Conservation (phyloP, 345 rosid genomes). For the Eucalyptus caleyi region DNA sequence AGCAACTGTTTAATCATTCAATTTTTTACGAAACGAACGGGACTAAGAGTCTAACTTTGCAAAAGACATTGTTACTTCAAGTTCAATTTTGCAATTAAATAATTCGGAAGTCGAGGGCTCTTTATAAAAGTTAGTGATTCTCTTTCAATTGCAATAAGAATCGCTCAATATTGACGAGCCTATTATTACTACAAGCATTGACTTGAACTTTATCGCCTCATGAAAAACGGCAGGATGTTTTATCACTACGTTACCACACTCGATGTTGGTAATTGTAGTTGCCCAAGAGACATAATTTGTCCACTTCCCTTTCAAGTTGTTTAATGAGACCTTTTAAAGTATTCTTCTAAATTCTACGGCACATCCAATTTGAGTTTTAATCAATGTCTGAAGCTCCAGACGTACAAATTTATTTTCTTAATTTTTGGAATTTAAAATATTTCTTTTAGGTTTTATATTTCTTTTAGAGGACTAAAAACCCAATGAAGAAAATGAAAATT, state of each 20-base stretch:
- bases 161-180: not conserved
- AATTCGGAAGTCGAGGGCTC: not conserved
- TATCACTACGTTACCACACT: not conserved
- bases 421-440: too few relatives aligned
- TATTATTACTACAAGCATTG: not conserved
- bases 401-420: too few relatives aligned
- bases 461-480: not conserved
- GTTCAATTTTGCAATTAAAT: not conserved
- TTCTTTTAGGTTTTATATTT: too few relatives aligned
- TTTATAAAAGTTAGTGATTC: not conserved
- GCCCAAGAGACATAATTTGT: not conserved
- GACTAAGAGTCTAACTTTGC: not conserved
- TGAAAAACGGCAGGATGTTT: too few relatives aligned
- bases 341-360: not conserved
- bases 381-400: not conserved
- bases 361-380: not conserved
- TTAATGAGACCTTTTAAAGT: not conserved
- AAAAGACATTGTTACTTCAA: not conserved
- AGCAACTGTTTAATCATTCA: accelerated
- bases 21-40: accelerated
- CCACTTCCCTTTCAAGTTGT: not conserved
- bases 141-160: not conserved
- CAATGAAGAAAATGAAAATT: not conserved
- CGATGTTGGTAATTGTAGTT: not conserved
- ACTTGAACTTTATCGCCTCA: not conserved